These are phyloP conservation scores for Pseudogymnoascus sp. DNA, from an alignment of 2,329 filamentous ascomycete genomes.

Conservation along the genomic window DNA sequence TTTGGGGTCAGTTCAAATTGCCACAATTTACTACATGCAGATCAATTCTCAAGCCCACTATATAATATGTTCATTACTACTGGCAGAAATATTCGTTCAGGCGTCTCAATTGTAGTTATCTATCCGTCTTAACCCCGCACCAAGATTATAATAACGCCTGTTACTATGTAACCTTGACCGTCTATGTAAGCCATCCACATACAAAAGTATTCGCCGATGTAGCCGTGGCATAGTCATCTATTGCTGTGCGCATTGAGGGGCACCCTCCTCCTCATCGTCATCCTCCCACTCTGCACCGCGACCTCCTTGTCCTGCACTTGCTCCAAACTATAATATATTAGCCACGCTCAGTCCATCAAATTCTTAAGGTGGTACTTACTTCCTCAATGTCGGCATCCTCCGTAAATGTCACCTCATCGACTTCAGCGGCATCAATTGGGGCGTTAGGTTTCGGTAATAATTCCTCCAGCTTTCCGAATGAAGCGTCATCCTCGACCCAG, in stretches of 20 bases:
- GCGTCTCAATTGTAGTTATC: neutral
- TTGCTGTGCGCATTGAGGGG: constrained; percentile 53
- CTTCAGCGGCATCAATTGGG: constrained; percentile 61
- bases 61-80: neutral
- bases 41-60: neutral
- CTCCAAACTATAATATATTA: constrained; percentile 54
- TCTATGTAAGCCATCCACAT: constrained; percentile 3
- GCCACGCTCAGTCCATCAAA: constrained; percentile 14
- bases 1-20: neutral
- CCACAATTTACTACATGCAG: neutral
- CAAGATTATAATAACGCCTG: constrained; percentile 8
- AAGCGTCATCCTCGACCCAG: constrained; percentile 68
- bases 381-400: constrained; percentile 77
- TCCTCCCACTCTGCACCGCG: constrained; percentile 64
- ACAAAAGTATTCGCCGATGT: neutral
- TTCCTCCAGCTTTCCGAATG: constrained; percentile 63
- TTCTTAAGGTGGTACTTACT: constrained; percentile 37
- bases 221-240: constrained; percentile 16
- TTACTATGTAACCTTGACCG: constrained; percentile 6
- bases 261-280: constrained; percentile 51
- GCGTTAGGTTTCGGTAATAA: constrained; percentile 60
- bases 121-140: neutral
- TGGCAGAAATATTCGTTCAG: neutral
- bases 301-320: constrained; percentile 55
- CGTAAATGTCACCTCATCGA: constrained; percentile 85